phyloP scores from a whole-genome alignment of 2,329 filamentous ascomycete genomes.

The Verticillium nonalfalfae region DNA sequence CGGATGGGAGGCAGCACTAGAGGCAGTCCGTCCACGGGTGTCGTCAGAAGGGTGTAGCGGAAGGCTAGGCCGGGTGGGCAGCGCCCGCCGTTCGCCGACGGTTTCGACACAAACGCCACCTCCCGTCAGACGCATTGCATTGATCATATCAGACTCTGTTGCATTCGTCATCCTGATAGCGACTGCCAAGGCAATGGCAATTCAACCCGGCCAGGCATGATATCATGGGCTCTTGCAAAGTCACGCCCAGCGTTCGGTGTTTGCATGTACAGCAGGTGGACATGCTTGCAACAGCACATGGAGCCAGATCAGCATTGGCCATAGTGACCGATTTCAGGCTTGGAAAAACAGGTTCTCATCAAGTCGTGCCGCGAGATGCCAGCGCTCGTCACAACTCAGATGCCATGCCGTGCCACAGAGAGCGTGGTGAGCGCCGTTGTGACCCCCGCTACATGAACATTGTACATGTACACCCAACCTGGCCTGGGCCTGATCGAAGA shows the following conservation, averaged over 20 bases:
- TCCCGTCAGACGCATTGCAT: too few species aligned
- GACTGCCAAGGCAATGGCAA: too few species aligned
- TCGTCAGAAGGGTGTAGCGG: slow-evolving; percentile 3
- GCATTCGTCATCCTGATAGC: too few species aligned
- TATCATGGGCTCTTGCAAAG: too few species aligned
- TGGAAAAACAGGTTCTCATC: too few species aligned
- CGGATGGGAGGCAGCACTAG: not conserved
- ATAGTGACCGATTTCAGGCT: too few species aligned
- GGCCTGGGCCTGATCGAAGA: not conserved
- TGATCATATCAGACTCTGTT: too few species aligned
- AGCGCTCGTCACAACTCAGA: not conserved
- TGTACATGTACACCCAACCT: not conserved
- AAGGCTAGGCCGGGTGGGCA: not conserved
- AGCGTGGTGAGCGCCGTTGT: not conserved
- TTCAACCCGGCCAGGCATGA: too few species aligned
- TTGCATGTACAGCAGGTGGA: too few species aligned
- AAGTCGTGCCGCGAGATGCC: not conserved
- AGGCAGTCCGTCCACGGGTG: not conserved
- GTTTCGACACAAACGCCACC: not conserved
- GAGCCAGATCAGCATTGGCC: too few species aligned
- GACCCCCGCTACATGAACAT: not conserved
- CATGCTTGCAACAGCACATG: too few species aligned
- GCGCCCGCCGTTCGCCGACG: slow-evolving; percentile 1
- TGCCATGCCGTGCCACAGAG: not conserved
- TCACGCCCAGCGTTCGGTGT: too few species aligned